Evolutionary conservation across 2,329 filamentous ascomycete genomes (phyloP), one percentile per base, ranked within the genome.

Genomic region (Pseudonectria buxi): DNA sequence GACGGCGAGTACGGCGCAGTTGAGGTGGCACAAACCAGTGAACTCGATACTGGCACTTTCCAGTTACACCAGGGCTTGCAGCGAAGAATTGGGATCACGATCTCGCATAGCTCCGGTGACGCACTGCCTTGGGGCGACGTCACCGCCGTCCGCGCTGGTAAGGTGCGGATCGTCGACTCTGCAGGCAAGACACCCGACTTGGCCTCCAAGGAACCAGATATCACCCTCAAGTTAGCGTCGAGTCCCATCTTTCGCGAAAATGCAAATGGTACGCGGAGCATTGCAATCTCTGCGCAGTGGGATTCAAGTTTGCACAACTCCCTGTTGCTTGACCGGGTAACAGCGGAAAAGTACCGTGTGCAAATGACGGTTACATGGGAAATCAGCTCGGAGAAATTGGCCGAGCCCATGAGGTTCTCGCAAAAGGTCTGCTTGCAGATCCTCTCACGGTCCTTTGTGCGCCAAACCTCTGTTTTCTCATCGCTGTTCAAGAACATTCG

Each of bases 41-140:
- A 87, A 48, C 71, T 89, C 26, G 92, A 98, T 53, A 69, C 73
- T n/a, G 92, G 92, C 7, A 86, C 87, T 1, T 96, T 94, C 57
- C 92, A 98, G 57, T 72, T 98, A 24, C 92, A 95, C 53, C 92
- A 98, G 62, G 92, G 92, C 15, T 67, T 98, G 33, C 92, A 98
- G 58, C 76, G 92, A 35, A 80, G 92, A 2, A 80, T 98, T 34
- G 79, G 86, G 6, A 78, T 98, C 55, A 88, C 84, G 43, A 69
- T 98, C n/a, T 87, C 85, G 0, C 89, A 96, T 55, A 94, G 83
- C 54, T 94, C 89, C 5, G 89, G 88, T 12, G 86, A 94, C 44
- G 79, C 80, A 9, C 64, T 98, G 35, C 86, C 88, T 1, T 96
- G 90, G 89, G 79, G 90, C 44, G 84, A 92, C 43, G 78, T 95